A percentile compares a stretch with the other conserved stretches of the same genome.
These are phyloP conservation scores for Ceratopteris richardii DNA, from an alignment of 75 land plant species.

Conservation along the genomic window DNA sequence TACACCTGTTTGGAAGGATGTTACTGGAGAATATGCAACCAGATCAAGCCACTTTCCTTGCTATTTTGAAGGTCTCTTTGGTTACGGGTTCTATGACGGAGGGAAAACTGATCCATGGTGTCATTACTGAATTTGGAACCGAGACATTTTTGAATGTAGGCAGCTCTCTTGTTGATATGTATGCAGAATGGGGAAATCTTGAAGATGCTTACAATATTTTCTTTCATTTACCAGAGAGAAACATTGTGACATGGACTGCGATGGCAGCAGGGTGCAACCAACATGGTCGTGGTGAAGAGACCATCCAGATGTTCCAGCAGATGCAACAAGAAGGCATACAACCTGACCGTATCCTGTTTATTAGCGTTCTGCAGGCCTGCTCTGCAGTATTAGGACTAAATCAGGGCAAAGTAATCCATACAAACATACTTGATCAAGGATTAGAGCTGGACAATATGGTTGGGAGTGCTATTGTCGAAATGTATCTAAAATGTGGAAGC, in stretches of 20 bases:
- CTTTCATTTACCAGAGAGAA: constrained; percentile 17
- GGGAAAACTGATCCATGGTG: constrained; percentile 38
- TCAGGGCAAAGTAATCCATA: constrained; percentile 25
- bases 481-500: constrained; percentile 29
- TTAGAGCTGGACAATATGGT: constrained; percentile 20
- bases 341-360: constrained; percentile 16
- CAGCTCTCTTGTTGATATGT: constrained; percentile 41
- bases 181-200: constrained; percentile 34
- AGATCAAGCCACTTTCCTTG: constrained; percentile 37
- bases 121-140: constrained; percentile 23
- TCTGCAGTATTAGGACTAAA: neutral
- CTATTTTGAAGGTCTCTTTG: constrained; percentile 27
- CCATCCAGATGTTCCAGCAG: constrained; percentile 1
- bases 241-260: constrained; percentile 32
- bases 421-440: constrained; percentile 20
- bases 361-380: constrained; percentile 22
- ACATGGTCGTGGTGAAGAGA: constrained; percentile 18
- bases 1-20: constrained; percentile 37
- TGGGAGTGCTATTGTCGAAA: constrained; percentile 19
- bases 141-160: constrained; percentile 25
- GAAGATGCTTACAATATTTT: constrained; percentile 18
- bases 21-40: constrained; percentile 21
- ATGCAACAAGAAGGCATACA: constrained; percentile 13
- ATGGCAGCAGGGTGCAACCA: constrained; percentile 28
- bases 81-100: constrained; percentile 15